Base-by-base conservation (phyloP, 371 early-diverging fungal species). In the Mortierella sp. region DNA sequence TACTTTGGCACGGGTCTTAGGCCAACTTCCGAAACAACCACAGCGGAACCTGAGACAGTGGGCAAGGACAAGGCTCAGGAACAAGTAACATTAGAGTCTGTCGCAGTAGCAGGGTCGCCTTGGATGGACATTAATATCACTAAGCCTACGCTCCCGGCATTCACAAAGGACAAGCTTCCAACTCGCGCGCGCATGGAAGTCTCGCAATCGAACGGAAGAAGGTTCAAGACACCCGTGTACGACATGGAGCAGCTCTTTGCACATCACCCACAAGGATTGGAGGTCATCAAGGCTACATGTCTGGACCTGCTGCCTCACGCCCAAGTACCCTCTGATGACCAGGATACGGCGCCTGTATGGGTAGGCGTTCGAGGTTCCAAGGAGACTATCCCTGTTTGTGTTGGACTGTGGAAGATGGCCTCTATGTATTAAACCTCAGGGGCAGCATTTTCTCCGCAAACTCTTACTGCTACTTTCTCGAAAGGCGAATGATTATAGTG, bases 331-430 rank as follows among this genome's bases (percentile, higher is more conserved):
- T 19, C 63, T 31, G 13, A 16, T 47, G 8, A 44, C 24, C 19
- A 24, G 38, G n/a, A 57, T 24, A 7, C 28, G 8, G 63, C 11
- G 14, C n/a, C 28, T 24, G 14, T 26, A 4, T 84, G 72, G 76
- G 38, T 80, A 21, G 81, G 84, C 6, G 54, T 73, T 38, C 74
- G 76, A 31, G 79, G 74, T 10, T 65, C 73, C 21, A 55, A 19
- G 28, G 13, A 16, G 28, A 73, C 74, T 8, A 28, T 80, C 13
- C 58, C 60, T 9, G 47, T 73, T 0, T 75, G 78, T 34, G 24
- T 72, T 1, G 80, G 70, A 14, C 83, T 82, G n/a, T 82, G 83
- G 83, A 82, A 76, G 48, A 54, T 82, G 34, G 73, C 70, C 14
- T 73, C 60, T 10, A 31, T 63, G 31, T 63, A 31, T 31, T 63